phyloP scores from a whole-genome alignment of 768 basidiomycete species.

The Mrakia hoshinonis region DNA sequence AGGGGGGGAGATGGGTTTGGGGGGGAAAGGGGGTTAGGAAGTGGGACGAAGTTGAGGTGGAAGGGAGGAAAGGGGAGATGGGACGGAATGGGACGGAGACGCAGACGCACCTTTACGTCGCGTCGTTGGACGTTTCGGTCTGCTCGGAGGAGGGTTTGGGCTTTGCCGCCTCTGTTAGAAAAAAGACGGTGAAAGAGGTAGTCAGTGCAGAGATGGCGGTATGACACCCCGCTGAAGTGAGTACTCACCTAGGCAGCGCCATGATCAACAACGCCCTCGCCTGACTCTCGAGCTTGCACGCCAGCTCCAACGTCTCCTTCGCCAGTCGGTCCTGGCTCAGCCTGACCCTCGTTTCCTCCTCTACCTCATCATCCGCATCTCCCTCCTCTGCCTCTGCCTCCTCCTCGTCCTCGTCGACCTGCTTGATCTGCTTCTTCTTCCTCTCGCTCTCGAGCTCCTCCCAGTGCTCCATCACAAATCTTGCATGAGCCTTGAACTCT shows the following conservation, averaged over 20 bases:
- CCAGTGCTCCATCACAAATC: slow-evolving; percentile 35
- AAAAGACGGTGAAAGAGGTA: background rate
- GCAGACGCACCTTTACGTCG: slow-evolving; percentile 31
- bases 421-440: background rate
- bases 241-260: slow-evolving; percentile 32
- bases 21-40: background rate
- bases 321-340: slow-evolving; percentile 17
- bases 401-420: background rate
- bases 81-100: background rate
- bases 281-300: slow-evolving; percentile 35
- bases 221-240: background rate
- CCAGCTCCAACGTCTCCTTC: slow-evolving; percentile 29
- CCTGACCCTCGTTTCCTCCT: slow-evolving; percentile 4
- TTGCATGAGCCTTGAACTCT: slow-evolving; percentile 34
- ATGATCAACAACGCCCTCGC: slow-evolving; percentile 37
- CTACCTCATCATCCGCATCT: background rate
- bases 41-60: background rate
- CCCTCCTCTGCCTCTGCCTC: background rate
- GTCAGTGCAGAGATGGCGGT: background rate
- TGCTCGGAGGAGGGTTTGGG: slow-evolving; percentile 37
- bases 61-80: background rate
- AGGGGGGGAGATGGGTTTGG: background rate
- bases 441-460: slow-evolving; percentile 28
- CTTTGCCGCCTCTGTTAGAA: slow-evolving; percentile 30
- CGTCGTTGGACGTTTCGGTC: slow-evolving; percentile 40